Conservation (phyloP, 257 asterid genomes). For the Dorcoceras hygrometricum region DNA sequence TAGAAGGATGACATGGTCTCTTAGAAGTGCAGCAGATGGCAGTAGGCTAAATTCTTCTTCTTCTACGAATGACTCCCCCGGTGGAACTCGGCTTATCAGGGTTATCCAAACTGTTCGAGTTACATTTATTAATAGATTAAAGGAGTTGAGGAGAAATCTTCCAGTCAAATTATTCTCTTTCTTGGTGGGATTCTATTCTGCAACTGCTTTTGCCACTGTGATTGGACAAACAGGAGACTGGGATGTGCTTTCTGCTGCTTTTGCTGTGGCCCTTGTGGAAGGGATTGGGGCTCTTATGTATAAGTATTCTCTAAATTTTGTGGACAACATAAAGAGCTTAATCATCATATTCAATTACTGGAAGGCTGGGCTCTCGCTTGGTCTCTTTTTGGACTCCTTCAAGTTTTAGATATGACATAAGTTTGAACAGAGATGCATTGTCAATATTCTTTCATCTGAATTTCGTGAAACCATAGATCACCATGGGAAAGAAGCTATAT, state of each 20-base stretch:
- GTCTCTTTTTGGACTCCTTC: conserved; percentile 92
- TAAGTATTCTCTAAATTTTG: conserved; percentile 50
- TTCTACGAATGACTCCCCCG: conserved; percentile 36
- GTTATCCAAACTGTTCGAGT: conserved; percentile 51
- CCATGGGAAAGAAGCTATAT: conserved; percentile 35
- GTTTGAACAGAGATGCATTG: conserved; percentile 1
- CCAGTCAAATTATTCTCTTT: conserved; percentile 67
- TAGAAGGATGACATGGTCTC: conserved; percentile 55
- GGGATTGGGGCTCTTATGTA: conserved; percentile 95
- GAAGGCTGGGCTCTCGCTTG: conserved; percentile 87
- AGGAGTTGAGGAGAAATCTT: conserved; percentile 57
- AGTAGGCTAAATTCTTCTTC: conserved; percentile 44
- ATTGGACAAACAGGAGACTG: conserved; percentile 98
- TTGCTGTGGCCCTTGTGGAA: conserved; percentile 89
- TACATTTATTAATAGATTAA: conserved; percentile 43
- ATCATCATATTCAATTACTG: conserved; percentile 74
- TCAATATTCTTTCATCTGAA: not conserved
- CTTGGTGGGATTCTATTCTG: conserved; percentile 88
- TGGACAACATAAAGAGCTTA: conserved; percentile 41
- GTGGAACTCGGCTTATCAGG: conserved; percentile 72
- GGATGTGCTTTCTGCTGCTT: conserved; percentile 92
- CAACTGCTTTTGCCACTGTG: conserved; percentile 88
- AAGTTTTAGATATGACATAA: conserved; percentile 44
- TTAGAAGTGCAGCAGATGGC: conserved; percentile 70
- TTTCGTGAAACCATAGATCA: conserved; percentile 11